Evolutionary conservation across 768 basidiomycete genomes (phyloP), one percentile per base, ranked within the genome.

Genomic region (Mycena vitilis): DNA sequence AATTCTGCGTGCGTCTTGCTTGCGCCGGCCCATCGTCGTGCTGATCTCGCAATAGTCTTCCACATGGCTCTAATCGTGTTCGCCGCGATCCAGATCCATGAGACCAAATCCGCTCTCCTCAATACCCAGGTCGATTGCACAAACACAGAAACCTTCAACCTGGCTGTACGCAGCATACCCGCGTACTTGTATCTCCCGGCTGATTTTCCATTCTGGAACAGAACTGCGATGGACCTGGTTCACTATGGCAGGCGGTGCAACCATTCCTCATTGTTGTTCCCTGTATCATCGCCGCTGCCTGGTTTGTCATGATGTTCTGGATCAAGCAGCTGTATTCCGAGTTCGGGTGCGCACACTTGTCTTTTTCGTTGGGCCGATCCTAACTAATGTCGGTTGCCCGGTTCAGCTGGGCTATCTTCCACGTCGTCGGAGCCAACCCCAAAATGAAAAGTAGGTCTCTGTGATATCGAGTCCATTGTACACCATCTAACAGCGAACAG

Each of bases 361-460:
- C 30, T 30, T 71, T 66, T 56, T 52, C 34, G 11, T 22, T 5
- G 23, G 22, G n/a, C 49, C 10, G 63, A 11, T 12, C 22, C 42
- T 51, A 34, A n/a, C 30, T 63, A n/a, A 68, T 75, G 22, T 38
- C 60, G 18, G 5, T 15, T 49, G 30, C 16, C n/a, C n/a, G n/a
- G n/a, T n/a, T n/a, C 69, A 95, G 94, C 51, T 95, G 94, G 95
- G 93, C 92, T 47, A 92, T 95, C 75, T 95, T 95, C 83, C 94
- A 95, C 74, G 89, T 93, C 42, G 93, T 95, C 23, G 94, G 93
- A 38, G 94, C 94, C 42, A 93, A 94, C 73, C 91, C 92, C 12
- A 91, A 85, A 73, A 89, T 93, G 87, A 95, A 95, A 80, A 86
- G 94, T 94, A 70, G 65, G 88, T 73, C 30, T 16, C 18, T 47